Conservation (phyloP, 139 green algal genomes). For the Mychonastes homosphaera region DNA sequence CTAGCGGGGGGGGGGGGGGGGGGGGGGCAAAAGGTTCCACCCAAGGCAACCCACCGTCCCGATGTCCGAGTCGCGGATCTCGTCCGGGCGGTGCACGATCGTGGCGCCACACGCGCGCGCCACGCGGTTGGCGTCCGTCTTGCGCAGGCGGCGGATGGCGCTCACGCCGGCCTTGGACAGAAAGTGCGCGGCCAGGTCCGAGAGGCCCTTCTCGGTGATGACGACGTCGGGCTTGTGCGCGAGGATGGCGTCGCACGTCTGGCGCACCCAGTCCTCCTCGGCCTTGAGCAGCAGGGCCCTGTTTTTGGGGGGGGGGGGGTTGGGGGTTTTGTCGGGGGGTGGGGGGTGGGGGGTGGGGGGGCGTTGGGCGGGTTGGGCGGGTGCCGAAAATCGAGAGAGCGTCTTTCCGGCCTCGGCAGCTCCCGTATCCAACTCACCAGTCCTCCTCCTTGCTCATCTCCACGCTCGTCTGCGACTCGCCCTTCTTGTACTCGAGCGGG, state of each 20-base stretch:
- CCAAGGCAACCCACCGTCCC: no score
- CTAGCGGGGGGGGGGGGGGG: no score
- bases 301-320: not conserved
- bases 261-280: constrained; percentile 88
- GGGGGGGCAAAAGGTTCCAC: no score
- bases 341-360: not conserved
- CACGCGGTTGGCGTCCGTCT: constrained; percentile 99
- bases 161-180: constrained; percentile 82
- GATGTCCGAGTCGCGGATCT: constrained; percentile 72
- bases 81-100: constrained; percentile 73
- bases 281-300: constrained; percentile 83
- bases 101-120: constrained; percentile 85
- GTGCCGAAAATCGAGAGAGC: not conserved
- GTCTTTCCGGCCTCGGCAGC: no score
- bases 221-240: constrained; percentile 95
- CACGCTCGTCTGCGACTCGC: constrained; percentile 97
- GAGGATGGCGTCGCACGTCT: constrained; percentile 69
- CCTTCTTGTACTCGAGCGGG: constrained; percentile 99
- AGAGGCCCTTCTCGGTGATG: constrained; percentile 94
- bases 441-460: constrained; percentile 96
- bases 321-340: not conserved
- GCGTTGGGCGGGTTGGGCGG: no score
- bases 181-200: constrained; percentile 89
- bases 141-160: constrained; percentile 91
- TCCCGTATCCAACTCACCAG: constrained; percentile 59